Evolutionary conservation across 352 stramenopile species (phyloP).

Genomic region (Phytopythium delawarense): DNA sequence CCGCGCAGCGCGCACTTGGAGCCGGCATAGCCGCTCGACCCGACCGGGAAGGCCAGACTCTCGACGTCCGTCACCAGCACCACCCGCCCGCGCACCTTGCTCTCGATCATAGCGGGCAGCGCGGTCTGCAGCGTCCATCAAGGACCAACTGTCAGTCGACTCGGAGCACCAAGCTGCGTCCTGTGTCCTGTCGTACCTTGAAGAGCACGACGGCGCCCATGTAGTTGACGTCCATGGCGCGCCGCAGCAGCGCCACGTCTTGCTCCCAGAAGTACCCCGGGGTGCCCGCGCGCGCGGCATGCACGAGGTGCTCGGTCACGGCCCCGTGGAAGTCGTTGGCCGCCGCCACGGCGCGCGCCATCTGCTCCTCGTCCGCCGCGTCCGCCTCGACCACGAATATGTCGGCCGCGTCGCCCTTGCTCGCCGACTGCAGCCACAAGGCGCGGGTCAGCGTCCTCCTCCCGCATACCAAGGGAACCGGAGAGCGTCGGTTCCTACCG

Average conservation of each 20-base stretch:
- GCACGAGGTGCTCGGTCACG: slow-evolving; percentile 60
- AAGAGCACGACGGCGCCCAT: slow-evolving; percentile 49
- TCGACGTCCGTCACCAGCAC: slow-evolving; percentile 55
- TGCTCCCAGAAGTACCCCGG: slow-evolving; percentile 58
- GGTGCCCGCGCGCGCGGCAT: slow-evolving; percentile 23
- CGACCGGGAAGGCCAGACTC: slow-evolving; percentile 62
- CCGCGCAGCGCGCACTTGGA: slow-evolving; percentile 90
- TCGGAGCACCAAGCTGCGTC: background rate
- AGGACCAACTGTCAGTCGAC: background rate
- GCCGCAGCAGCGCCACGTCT: slow-evolving; percentile 30
- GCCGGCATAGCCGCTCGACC: slow-evolving; percentile 86
- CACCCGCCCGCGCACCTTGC: slow-evolving; percentile 31
- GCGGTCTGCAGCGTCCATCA: slow-evolving; percentile 16
- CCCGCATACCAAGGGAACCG: background rate
- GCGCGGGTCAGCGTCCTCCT: background rate
- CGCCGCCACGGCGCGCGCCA: slow-evolving; percentile 35
- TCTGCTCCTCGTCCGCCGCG: slow-evolving; percentile 26
- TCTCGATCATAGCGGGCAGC: slow-evolving; percentile 55
- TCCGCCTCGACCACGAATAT: slow-evolving; percentile 44
- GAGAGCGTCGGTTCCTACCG: slow-evolving; percentile 10
- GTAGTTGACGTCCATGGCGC: slow-evolving; percentile 60
- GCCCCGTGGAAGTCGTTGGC: slow-evolving; percentile 56
- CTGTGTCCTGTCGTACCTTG: slow-evolving; percentile 21
- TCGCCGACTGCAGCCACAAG: slow-evolving; percentile 11
- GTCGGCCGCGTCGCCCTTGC: slow-evolving; percentile 5